A percentile compares a stretch with the other conserved stretches of the same genome.
phyloP scores from a whole-genome alignment of 2,329 filamentous ascomycete species.

The Aquanectria penicillioides region DNA sequence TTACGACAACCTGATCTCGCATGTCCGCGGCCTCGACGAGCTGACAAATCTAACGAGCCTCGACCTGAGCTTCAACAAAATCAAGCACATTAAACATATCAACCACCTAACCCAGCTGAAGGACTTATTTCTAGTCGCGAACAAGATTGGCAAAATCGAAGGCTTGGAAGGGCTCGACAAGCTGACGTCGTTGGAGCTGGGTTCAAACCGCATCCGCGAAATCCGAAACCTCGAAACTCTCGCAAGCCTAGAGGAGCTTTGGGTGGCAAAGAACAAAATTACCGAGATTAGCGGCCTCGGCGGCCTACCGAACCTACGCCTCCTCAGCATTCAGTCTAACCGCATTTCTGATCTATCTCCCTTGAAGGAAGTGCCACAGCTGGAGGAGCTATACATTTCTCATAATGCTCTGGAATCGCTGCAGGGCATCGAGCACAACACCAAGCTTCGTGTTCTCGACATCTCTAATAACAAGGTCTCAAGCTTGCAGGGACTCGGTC shows the following conservation, averaged over 20 bases:
- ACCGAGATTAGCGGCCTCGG: conserved; percentile 80
- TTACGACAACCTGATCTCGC: conserved; percentile 94
- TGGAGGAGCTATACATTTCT: conserved; percentile 95
- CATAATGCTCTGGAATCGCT: conserved; percentile 90
- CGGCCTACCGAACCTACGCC: conserved; percentile 80
- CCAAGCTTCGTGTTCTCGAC: conserved; percentile 80
- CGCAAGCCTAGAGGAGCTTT: conserved; percentile 83
- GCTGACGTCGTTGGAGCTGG: conserved; percentile 87
- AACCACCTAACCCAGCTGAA: conserved; percentile 79
- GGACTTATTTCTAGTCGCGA: conserved; percentile 93
- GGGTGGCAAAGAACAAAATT: conserved; percentile 98
- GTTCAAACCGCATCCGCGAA: conserved; percentile 89
- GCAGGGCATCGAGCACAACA: conserved; percentile 74
- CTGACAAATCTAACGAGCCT: conserved; percentile 80
- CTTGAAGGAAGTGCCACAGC: conserved; percentile 75
- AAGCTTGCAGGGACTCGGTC: conserved; percentile 76
- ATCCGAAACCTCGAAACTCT: conserved; percentile 86
- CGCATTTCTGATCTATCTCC: conserved; percentile 83
- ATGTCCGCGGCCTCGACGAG: conserved; percentile 84
- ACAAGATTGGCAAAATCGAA: conserved; percentile 91
- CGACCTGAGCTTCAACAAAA: conserved; percentile 98
- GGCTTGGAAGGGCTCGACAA: conserved; percentile 79
- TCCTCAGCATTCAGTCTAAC: conserved; percentile 96
- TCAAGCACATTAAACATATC: conserved; percentile 96
- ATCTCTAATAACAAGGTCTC: conserved; percentile 88